phyloP scores from a whole-genome alignment of 208 protist genomes.

The Strigomonas culicis region DNA sequence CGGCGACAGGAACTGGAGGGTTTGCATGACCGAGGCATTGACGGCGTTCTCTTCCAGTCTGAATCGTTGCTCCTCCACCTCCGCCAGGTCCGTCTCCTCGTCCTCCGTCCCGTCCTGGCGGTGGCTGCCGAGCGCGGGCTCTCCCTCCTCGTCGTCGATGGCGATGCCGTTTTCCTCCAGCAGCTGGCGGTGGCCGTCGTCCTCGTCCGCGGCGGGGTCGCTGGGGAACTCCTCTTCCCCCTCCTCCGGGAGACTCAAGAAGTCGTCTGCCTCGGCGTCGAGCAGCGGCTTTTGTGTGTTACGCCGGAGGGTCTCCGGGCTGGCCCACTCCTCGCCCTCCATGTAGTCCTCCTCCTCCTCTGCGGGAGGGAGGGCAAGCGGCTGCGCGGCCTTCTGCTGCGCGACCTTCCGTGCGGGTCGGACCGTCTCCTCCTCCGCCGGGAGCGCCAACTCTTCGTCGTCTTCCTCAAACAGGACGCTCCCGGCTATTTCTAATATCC shows the following conservation, averaged over 20 bases:
- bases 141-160: neutral
- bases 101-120: neutral
- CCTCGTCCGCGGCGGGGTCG: conserved; percentile 1
- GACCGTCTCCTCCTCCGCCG: conserved; percentile 5
- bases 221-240: conserved; percentile 6
- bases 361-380: neutral
- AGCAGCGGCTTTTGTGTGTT: neutral
- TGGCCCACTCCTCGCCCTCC: neutral
- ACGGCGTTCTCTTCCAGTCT: too few species aligned
- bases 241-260: neutral
- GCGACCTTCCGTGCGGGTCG: neutral
- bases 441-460: neutral
- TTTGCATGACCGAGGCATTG: too few species aligned
- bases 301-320: too few species aligned
- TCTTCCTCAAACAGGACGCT: neutral
- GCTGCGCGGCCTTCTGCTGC: neutral
- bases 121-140: neutral
- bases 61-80: neutral
- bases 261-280: neutral
- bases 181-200: neutral
- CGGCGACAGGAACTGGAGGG: too few species aligned
- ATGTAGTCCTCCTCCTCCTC: conserved; percentile 6
- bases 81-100: neutral
- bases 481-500: neutral
- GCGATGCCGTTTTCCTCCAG: neutral